Evolutionary conservation across 805 yeast species (phyloP).

Genomic region (Yarrowia osloensis): DNA sequence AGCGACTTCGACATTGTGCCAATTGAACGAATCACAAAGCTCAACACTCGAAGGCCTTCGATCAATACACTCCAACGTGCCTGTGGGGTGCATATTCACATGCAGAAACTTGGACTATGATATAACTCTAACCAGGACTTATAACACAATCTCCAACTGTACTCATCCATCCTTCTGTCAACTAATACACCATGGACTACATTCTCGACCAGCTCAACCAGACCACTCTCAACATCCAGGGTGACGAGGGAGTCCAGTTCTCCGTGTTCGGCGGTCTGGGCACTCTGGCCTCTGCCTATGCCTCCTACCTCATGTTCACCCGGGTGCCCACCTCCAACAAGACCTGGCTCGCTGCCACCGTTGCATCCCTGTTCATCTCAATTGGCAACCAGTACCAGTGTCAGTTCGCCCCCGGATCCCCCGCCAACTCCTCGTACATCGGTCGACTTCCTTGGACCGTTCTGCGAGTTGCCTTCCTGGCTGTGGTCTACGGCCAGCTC

Average conservation of each 20-base stretch:
- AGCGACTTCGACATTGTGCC: background rate
- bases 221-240: conserved; percentile 6
- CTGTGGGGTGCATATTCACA: conserved; percentile 29
- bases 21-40: background rate
- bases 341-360: conserved; percentile 5
- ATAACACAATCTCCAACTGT: background rate
- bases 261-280: background rate
- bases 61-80: background rate
- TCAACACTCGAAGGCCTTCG: background rate
- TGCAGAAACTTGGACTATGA: conserved; percentile 19
- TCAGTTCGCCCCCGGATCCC: background rate
- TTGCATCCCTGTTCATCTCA: background rate
- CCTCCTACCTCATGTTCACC: conserved; percentile 14
- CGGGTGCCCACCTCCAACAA: conserved; percentile 5
- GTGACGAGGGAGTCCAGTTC: conserved; percentile 17
- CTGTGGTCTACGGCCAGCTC: background rate
- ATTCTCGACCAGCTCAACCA: conserved; percentile 2
- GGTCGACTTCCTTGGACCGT: conserved; percentile 25
- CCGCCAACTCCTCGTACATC: conserved; percentile 19
- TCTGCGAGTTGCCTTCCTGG: conserved; percentile 13
- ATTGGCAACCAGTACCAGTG: conserved; percentile 26
- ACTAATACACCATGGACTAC: background rate
- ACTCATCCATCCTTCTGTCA: background rate
- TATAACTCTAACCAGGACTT: background rate
- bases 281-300: conserved; percentile 2